phyloP scores from a whole-genome alignment of 2,329 filamentous ascomycete genomes.

The Pseudogymnoascus sp. region DNA sequence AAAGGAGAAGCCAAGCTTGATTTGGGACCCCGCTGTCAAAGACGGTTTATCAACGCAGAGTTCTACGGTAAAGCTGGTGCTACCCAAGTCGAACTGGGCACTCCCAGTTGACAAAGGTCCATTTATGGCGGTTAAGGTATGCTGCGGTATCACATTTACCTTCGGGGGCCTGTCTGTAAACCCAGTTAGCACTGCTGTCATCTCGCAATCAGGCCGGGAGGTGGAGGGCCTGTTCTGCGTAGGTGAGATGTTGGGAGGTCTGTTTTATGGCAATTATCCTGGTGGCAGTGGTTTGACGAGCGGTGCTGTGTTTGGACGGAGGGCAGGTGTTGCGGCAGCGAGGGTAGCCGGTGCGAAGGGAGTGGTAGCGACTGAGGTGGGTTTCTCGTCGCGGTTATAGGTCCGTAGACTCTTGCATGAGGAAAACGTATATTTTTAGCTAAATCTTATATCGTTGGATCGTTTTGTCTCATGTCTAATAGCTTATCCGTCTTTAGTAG shows the following conservation, averaged over 20 bases:
- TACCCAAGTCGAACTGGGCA: constrained; percentile 63
- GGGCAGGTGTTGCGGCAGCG: constrained; percentile 29
- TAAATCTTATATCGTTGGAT: background rate
- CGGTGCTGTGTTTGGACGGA: constrained; percentile 46
- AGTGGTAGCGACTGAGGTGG: background rate
- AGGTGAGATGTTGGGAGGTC: constrained; percentile 60
- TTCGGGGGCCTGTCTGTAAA: constrained; percentile 51
- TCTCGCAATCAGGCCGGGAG: constrained; percentile 39
- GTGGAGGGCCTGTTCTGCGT: constrained; percentile 53
- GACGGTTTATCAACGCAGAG: constrained; percentile 59
- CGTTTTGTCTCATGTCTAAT: background rate
- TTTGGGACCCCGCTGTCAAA: constrained; percentile 54
- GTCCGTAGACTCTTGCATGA: background rate
- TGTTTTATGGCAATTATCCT: constrained; percentile 59
- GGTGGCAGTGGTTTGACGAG: constrained; percentile 57
- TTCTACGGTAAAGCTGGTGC: constrained; percentile 31
- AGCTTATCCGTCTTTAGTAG: background rate
- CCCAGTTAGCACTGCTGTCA: constrained; percentile 31
- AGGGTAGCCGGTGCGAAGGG: background rate
- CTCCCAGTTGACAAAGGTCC: constrained; percentile 49
- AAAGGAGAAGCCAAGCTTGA: constrained; percentile 37
- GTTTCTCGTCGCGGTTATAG: background rate
- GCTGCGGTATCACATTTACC: constrained; percentile 61
- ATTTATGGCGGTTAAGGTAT: constrained; percentile 58
- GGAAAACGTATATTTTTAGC: background rate